A percentile compares a stretch with the other conserved stretches of the same genome.
Conservation (phyloP, 2,329 filamentous ascomycete genomes). For the Zopfia rhizophila region DNA sequence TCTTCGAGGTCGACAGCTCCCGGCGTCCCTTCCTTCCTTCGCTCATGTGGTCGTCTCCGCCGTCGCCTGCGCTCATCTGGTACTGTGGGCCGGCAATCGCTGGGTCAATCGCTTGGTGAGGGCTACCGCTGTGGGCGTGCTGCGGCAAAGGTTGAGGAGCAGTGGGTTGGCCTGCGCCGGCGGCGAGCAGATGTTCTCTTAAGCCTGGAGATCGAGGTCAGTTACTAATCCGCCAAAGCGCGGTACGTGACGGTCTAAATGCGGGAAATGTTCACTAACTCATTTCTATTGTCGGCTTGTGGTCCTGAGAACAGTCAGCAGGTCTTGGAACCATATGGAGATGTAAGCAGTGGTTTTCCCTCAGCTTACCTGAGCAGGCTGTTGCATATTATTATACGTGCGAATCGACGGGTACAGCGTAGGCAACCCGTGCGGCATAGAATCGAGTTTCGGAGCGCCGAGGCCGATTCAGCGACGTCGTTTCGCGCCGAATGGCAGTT, state of each 20-base stretch:
- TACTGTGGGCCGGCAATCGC: slow-evolving; percentile 64
- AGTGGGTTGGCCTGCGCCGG: slow-evolving; percentile 56
- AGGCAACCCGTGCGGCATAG: slow-evolving; percentile 37
- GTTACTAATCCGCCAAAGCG: slow-evolving; percentile 46
- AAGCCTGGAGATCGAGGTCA: slow-evolving; percentile 59
- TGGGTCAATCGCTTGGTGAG: slow-evolving; percentile 67
- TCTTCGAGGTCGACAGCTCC: slow-evolving; percentile 93
- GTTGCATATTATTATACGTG: slow-evolving; percentile 50
- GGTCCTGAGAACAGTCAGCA: slow-evolving; percentile 48
- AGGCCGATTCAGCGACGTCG: slow-evolving; percentile 14
- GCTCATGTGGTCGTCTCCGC: slow-evolving; percentile 56
- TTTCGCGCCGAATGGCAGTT: slow-evolving; percentile 9
- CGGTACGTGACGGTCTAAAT: slow-evolving; percentile 11
- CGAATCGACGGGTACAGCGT: slow-evolving; percentile 47
- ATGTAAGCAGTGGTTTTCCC: slow-evolving; percentile 25
- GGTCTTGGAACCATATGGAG: slow-evolving; percentile 4
- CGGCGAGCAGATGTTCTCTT: slow-evolving; percentile 70
- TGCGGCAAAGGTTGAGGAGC: slow-evolving; percentile 44
- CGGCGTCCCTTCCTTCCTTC: slow-evolving; percentile 80
- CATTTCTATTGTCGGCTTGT: slow-evolving; percentile 54
- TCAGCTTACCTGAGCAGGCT: slow-evolving; percentile 66
- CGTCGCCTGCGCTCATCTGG: slow-evolving; percentile 59
- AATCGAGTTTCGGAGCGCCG: slow-evolving; percentile 21
- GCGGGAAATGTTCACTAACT: slow-evolving; percentile 48
- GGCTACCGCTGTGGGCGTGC: slow-evolving; percentile 52